Evolutionary conservation across 75 land plant genomes (phyloP), one percentile per base, ranked within the genome.

Genomic region (Larix kaempferi): DNA sequence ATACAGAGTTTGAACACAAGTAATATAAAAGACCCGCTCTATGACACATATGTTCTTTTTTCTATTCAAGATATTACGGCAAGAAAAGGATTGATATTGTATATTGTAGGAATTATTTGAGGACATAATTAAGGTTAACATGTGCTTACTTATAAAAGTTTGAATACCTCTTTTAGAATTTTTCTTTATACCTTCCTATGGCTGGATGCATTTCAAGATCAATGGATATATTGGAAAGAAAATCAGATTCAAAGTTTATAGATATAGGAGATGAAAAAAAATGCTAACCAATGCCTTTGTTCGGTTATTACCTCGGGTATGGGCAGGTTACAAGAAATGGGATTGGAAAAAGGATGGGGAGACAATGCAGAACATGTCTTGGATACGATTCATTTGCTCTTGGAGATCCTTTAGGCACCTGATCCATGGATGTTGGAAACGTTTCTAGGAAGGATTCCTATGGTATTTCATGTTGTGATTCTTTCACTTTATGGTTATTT

Each of bases 261-360:
- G 19, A 19, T 12, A 10, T 35, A 33, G 69, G 19, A 35, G 35
- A 65, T 16, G 10, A 6, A 49, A 49, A 49, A 11, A 13, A 6
- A 15, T 41, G 52, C 5, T 29, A 29, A 29, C 1, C 25, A 19
- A 29, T 59, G 3, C 25, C 64, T n/a, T 74, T 6, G 57, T 74
- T 52, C 56, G 59, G 57, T 22, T 25, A 11, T 62, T 62, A 17
- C 65, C 37, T 60, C 21, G 55, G 57, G 22, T 27, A 15, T 64
- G 27, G 19, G 17, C 80, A 91, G 93, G 62, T 76, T 91, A 29
- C 94, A 91, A 78, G 92, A 90, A 73, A 75, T 87, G 82, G 94
- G 94, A 37, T 39, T 91, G 82, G 94, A 91, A 78, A 90, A 85
- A 74, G 94, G 94, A 63, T 91, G 94, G 94, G 94, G 94, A 54